Conservation (phyloP, 345 rosid species). For the Gossypium thurberi region DNA sequence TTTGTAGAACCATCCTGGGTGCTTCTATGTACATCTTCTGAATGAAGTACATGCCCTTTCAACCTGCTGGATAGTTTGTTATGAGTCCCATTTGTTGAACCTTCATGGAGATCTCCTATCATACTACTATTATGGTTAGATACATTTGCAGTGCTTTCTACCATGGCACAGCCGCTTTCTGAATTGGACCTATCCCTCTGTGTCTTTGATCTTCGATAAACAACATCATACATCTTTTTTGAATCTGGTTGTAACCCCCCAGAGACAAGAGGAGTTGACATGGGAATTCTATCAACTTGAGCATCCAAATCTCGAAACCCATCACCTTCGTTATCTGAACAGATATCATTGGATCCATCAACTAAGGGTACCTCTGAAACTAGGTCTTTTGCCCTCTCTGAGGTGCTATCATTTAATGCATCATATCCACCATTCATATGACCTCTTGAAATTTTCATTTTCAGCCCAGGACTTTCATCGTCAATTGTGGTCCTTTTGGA, state of each 20-base stretch:
- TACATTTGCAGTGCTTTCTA: constrained; percentile 40
- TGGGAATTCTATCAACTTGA: constrained; percentile 26
- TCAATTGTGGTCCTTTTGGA: constrained; percentile 33
- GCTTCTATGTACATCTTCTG: constrained; percentile 25
- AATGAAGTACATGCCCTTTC: constrained; percentile 31
- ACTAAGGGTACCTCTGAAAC: constrained; percentile 24
- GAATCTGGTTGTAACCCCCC: constrained; percentile 30
- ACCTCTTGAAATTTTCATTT: constrained; percentile 22
- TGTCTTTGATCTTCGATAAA: constrained; percentile 69
- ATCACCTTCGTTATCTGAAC: constrained; percentile 24
- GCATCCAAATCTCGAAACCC: constrained; percentile 29
- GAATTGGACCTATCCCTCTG: constrained; percentile 36
- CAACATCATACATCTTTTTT: constrained; percentile 64
- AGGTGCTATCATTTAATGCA: constrained; percentile 24
- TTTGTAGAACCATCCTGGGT: constrained; percentile 14
- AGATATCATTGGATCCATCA: constrained; percentile 21
- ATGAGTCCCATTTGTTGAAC: constrained; percentile 29
- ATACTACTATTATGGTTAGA: constrained; percentile 28
- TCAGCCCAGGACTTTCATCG: constrained; percentile 33
- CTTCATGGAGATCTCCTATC: constrained; percentile 32
- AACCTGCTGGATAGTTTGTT: constrained; percentile 30
- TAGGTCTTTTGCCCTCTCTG: constrained; percentile 26
- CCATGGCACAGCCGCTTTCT: constrained; percentile 30
- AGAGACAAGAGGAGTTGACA: constrained; percentile 27
- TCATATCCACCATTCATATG: constrained; percentile 28